Conservation (phyloP, 2,329 filamentous ascomycete species). For the Fusarium euwallaceae region DNA sequence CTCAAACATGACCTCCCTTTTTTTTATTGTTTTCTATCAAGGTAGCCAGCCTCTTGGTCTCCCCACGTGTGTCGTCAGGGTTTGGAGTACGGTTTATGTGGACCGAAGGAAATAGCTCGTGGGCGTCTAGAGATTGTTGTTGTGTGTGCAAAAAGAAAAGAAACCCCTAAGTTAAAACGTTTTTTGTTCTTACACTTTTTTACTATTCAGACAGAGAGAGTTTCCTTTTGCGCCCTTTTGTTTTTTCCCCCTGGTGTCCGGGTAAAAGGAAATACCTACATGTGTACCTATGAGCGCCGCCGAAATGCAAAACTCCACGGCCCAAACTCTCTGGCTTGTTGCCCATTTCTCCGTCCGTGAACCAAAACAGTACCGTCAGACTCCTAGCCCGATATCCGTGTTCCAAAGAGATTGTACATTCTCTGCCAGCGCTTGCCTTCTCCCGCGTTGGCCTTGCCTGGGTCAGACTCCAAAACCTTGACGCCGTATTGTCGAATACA, state of each 20-base stretch:
- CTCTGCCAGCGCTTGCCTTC: slow-evolving; percentile 69
- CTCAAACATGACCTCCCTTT: slow-evolving; percentile 13
- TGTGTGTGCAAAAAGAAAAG: background rate
- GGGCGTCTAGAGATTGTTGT: slow-evolving; percentile 37
- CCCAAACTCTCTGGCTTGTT: background rate
- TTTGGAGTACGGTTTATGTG: slow-evolving; percentile 45
- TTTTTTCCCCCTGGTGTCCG: background rate
- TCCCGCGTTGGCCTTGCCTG: slow-evolving; percentile 60
- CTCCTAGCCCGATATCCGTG: slow-evolving; percentile 61
- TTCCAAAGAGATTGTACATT: slow-evolving; percentile 74
- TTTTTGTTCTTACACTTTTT: slow-evolving; percentile 11
- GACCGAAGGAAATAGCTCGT: slow-evolving; percentile 24
- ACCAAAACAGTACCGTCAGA: background rate
- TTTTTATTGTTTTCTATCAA: slow-evolving; percentile 17
- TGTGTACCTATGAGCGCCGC: slow-evolving; percentile 3
- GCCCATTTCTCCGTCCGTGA: background rate
- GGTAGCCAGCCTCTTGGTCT: slow-evolving; percentile 23
- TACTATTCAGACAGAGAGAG: background rate
- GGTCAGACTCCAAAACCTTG: slow-evolving; percentile 56
- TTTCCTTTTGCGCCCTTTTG: slow-evolving; percentile 6
- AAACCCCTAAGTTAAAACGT: slow-evolving; percentile 11
- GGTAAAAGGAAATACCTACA: background rate
- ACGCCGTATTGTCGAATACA: slow-evolving; percentile 80
- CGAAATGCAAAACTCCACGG: slow-evolving; percentile 1
- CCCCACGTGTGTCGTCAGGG: slow-evolving; percentile 13